Percentiles rank a stretch among this genome's conserved stretches.
phyloP scores from a whole-genome alignment of 208 protist species.

The Acanthamoeba royreba region DNA sequence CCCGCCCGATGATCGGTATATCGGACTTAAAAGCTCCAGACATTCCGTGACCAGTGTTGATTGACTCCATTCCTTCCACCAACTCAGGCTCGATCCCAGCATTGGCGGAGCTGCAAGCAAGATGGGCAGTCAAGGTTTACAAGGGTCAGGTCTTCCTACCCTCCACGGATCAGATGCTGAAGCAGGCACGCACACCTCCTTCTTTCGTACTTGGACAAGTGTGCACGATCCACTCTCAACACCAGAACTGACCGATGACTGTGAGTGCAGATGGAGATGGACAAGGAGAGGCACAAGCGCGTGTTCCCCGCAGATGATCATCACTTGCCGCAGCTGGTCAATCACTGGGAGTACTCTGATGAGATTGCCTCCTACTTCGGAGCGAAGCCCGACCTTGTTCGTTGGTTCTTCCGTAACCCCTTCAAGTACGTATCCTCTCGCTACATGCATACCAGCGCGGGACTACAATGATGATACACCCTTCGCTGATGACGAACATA shows the following conservation, averaged over 20 bases:
- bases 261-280: background rate
- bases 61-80: background rate
- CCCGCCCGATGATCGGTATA: background rate
- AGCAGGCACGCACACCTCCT: background rate
- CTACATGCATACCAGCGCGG: background rate
- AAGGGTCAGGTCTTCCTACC: background rate
- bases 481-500: background rate
- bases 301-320: conserved; percentile 24
- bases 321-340: conserved; percentile 25
- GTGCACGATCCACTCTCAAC: background rate
- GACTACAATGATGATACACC: background rate
- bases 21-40: too few relatives aligned
- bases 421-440: background rate
- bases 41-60: too few relatives aligned
- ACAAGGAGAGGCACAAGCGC: background rate
- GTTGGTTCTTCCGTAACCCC: conserved; percentile 38
- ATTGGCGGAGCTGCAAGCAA: conserved; percentile 11
- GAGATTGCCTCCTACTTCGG: conserved; percentile 35
- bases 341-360: conserved; percentile 45
- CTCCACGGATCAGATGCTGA: background rate
- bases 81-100: conserved; percentile 15
- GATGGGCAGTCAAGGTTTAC: conserved; percentile 12
- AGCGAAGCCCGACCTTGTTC: conserved; percentile 6
- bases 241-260: background rate
- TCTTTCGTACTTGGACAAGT: too few relatives aligned